phyloP scores from a whole-genome alignment of 257 asterid genomes.

The Echites panduratus region DNA sequence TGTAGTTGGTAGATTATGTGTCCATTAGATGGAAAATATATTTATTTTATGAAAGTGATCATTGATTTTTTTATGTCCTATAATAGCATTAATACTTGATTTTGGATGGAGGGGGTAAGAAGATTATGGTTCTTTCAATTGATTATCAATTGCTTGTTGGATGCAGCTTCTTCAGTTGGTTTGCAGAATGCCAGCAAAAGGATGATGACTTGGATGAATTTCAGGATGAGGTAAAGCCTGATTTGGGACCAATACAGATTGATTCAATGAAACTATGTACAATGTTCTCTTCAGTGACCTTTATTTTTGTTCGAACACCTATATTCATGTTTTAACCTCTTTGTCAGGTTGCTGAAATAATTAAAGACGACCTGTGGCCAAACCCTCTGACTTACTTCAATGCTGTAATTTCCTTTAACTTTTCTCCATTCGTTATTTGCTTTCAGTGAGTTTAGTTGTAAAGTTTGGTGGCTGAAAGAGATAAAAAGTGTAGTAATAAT shows the following conservation, averaged over 20 bases:
- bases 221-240: constrained; percentile 69
- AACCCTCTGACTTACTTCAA: constrained; percentile 53
- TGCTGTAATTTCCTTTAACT: constrained; percentile 26
- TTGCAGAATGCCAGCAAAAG: constrained; percentile 47
- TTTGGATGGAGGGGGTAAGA: not conserved
- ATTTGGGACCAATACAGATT: not conserved
- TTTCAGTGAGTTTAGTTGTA: not conserved
- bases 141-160: not conserved
- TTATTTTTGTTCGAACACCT: not conserved
- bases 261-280: not conserved
- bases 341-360: constrained; percentile 50
- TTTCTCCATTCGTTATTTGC: not conserved
- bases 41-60: not conserved
- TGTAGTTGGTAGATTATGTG: too few relatives aligned
- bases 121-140: not conserved
- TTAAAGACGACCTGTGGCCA: constrained; percentile 66
- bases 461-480: not conserved
- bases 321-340: not conserved
- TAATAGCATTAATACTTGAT: not conserved
- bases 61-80: not conserved
- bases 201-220: constrained; percentile 67
- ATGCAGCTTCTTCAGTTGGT: constrained; percentile 92
- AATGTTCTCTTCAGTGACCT: not conserved
- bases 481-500: not conserved
- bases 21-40: not conserved